phyloP scores from a whole-genome alignment of 2,329 filamentous ascomycete species.

The Sporothrix variecibatus region DNA sequence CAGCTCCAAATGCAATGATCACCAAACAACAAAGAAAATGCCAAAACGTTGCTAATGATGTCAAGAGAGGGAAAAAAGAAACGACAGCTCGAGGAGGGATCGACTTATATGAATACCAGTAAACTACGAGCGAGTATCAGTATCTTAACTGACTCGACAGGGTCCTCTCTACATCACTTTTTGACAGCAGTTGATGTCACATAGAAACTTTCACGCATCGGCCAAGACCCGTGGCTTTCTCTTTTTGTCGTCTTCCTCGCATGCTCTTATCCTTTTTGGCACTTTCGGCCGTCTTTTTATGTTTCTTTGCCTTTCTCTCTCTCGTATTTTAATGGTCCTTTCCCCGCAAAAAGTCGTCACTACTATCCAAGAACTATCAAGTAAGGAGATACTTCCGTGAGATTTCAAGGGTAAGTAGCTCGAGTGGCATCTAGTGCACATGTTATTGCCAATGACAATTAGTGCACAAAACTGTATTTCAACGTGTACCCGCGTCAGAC shows the following conservation, averaged over 20 bases:
- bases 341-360: constrained; percentile 10
- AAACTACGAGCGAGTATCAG: neutral
- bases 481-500: neutral
- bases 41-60: neutral
- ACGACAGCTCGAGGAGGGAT: neutral
- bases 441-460: constrained; percentile 1
- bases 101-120: neutral
- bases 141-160: neutral
- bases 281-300: neutral
- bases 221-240: neutral
- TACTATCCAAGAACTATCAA: neutral
- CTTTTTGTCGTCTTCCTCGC: neutral
- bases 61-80: neutral
- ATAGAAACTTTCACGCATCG: neutral
- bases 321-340: neutral
- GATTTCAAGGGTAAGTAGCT: neutral
- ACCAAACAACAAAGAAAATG: neutral
- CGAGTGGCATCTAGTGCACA: neutral
- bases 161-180: neutral
- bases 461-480: neutral
- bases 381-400: neutral
- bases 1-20: neutral
- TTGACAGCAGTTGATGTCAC: neutral
- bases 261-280: neutral
- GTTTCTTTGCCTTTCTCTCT: no score